Evolutionary conservation across 129 eudicot species (phyloP), one percentile per base, ranked within the genome.

Genomic region (Solidago caesia): DNA sequence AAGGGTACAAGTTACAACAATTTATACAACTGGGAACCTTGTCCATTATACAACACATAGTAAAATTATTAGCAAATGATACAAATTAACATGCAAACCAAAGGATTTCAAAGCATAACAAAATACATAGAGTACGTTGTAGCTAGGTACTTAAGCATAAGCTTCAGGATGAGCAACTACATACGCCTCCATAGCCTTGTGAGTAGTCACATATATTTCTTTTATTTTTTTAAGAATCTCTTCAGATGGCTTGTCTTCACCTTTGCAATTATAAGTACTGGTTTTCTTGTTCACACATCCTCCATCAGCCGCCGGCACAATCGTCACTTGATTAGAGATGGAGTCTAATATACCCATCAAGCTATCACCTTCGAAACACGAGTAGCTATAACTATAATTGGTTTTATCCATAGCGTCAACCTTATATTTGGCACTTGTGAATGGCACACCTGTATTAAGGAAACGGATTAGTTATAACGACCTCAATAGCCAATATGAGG

Each of bases 311-410:
- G 75, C 42, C 42, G 69, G 64, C 14, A 56, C 5, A 10, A 70
- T 15, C 6, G 26, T 70, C 33, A 70, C 25, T 49, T 51, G 62
- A 70, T 51, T 21, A 0, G 45, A 13, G n/a, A 70, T 70, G 62
- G 74, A 70, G 74, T 70, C 46, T 51, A 52, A 14, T 70, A 70
- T 70, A 4, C 74, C 74, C 74, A 70, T 29, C 60, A 70, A 70
- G 47, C 3, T 27, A 7, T 70, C 74, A 12, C 74, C 74, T 52
- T 70, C 74, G n/a, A 49, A 27, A 52, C 49, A 70, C 2, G 63
- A 27, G 74, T 70, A 48, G 74, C 48, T 27, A 51, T 70, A 70
- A 11, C 48, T 51, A 33, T 2, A 70, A 29, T 77, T 77, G 59
- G 25, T 72, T 29, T 59, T 27, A 10, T 68, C 72, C 16, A 47